Conservation (phyloP, 2,329 filamentous ascomycete genomes). For the Nemania serpens region DNA sequence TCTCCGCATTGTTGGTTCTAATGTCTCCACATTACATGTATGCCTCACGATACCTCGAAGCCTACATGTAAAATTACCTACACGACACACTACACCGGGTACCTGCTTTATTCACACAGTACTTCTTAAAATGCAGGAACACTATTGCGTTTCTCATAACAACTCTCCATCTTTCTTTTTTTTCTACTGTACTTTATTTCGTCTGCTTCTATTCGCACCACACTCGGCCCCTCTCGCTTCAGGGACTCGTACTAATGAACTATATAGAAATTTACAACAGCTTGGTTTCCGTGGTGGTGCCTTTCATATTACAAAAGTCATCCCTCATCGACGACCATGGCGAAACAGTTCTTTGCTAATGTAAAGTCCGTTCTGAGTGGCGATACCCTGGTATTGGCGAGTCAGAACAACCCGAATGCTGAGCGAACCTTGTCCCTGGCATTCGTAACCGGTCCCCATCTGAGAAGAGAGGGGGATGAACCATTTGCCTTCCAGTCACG, state of each 20-base stretch:
- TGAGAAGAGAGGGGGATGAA: conserved; percentile 90
- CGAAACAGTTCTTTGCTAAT: conserved; percentile 65
- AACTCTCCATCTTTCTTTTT: neutral
- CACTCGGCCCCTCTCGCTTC: neutral
- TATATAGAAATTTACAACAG: conserved; percentile 28
- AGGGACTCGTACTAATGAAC: conserved; percentile 24
- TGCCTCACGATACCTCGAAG: no score
- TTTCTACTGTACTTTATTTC: neutral
- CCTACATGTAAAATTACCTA: no score
- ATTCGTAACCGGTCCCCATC: conserved; percentile 85
- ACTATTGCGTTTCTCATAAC: neutral
- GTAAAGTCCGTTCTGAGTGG: conserved; percentile 96
- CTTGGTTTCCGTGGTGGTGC: conserved; percentile 22
- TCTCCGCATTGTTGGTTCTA: no score
- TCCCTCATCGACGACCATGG: conserved; percentile 45
- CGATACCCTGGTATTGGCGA: conserved; percentile 85
- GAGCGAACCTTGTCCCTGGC: conserved; percentile 90
- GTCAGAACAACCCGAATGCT: conserved; percentile 77
- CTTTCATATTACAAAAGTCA: conserved; percentile 36
- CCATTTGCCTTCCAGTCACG: conserved; percentile 92
- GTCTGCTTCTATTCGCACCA: neutral
- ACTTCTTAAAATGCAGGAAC: neutral
- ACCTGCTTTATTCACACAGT: no score
- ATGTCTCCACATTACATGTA: no score
- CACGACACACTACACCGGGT: no score